Evolutionary conservation across 441 rosid species (phyloP).

Genomic region (Erodium moschatum): DNA sequence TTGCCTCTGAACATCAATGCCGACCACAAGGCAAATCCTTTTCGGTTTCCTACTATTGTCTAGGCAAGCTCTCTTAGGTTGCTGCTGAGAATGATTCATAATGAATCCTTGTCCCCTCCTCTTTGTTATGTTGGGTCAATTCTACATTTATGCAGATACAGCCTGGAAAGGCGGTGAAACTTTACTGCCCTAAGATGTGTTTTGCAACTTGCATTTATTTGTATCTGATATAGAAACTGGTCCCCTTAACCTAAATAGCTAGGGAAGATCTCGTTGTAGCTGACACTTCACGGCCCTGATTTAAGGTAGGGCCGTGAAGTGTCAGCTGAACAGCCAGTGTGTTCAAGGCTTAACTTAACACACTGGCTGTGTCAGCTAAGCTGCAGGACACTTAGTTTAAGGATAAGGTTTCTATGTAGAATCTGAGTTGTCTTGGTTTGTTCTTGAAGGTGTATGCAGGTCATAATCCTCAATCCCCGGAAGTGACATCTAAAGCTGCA

Average conservation of each 20-base stretch:
- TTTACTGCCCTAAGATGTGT: not conserved
- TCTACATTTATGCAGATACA: not conserved
- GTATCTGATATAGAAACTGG: not conserved
- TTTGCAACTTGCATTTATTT: not conserved
- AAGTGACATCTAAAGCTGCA: conserved; percentile 40
- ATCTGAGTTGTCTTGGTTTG: not conserved
- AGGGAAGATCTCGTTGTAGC: not conserved
- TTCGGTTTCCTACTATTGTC: not conserved
- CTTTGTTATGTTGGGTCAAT: not conserved
- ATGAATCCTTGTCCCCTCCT: not conserved
- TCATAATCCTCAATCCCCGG: conserved; percentile 48
- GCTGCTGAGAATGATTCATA: too few species aligned
- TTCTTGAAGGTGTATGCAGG: conserved; percentile 28
- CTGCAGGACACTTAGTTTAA: too few species aligned
- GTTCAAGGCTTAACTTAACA: too few species aligned
- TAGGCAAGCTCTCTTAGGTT: too few species aligned
- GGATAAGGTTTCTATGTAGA: too few species aligned
- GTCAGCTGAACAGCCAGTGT: too few species aligned
- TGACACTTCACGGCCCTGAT: not conserved
- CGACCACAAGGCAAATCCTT: not conserved
- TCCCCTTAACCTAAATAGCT: not conserved
- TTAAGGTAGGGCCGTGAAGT: too few species aligned
- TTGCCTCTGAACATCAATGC: too few species aligned
- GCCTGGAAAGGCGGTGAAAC: not conserved
- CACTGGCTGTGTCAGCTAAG: too few species aligned